Evolutionary conservation across 2,329 filamentous ascomycete species (phyloP).

Genomic region (Drechslerella dactyloides): DNA sequence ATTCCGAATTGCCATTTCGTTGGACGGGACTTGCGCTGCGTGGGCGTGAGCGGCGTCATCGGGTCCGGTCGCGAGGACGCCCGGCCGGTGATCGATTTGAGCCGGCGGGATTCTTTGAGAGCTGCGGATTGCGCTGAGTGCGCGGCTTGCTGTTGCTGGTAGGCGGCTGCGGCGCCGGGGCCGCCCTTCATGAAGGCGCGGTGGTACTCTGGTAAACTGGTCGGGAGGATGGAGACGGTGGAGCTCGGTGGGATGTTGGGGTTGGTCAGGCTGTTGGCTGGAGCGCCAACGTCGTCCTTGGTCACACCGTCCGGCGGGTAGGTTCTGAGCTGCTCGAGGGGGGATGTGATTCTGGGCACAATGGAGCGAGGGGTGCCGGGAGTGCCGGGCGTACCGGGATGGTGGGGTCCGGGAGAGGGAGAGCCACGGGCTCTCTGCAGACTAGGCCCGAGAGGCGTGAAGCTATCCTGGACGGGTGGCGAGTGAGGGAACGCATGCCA

Average conservation of each 20-base stretch:
- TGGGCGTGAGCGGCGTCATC: conserved; percentile 38
- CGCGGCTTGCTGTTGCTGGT: conserved; percentile 60
- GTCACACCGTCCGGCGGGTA: conserved; percentile 36
- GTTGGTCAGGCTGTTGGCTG: conserved; percentile 61
- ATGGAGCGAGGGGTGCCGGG: conserved; percentile 34
- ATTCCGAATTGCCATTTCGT: conserved; percentile 99
- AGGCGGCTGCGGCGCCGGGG: conserved; percentile 42
- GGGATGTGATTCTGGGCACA: conserved; percentile 37
- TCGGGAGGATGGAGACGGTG: conserved; percentile 89
- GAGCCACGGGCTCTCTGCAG: conserved; percentile 18
- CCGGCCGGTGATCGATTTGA: conserved; percentile 35
- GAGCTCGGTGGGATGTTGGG: conserved; percentile 65
- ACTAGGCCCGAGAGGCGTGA: conserved; percentile 24
- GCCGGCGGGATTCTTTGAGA: conserved; percentile 48
- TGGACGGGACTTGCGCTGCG: conserved; percentile 63
- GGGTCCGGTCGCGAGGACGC: conserved; percentile 42
- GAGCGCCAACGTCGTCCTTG: conserved; percentile 47
- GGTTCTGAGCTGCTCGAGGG: conserved; percentile 37
- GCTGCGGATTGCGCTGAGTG: conserved; percentile 58
- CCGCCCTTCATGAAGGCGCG: conserved; percentile 83
- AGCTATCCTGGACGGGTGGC: conserved; percentile 52
- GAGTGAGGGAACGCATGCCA: conserved; percentile 58
- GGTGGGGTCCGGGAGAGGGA: conserved; percentile 36
- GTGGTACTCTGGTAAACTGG: conserved; percentile 88
- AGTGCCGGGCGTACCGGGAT: conserved; percentile 21